A percentile compares a stretch with the other conserved stretches of the same genome.
These are phyloP conservation scores for Candida buenavistaensis DNA, from an alignment of 1,139 yeast species.

Conservation along the genomic window DNA sequence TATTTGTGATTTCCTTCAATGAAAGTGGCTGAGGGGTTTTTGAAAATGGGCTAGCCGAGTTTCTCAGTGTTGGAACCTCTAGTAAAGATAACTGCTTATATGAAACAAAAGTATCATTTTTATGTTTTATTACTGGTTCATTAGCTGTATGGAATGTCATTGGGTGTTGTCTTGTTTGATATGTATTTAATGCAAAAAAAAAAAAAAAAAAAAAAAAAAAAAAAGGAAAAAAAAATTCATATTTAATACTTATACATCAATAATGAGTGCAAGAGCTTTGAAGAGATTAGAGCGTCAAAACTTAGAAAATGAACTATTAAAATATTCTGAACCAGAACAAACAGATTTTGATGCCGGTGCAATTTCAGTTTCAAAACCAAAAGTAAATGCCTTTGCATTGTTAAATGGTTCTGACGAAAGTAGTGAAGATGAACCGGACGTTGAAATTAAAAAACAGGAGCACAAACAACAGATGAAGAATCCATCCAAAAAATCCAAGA, in stretches of 20 bases:
- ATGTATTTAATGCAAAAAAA: too few species aligned
- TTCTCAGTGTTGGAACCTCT: not conserved
- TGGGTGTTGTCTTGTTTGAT: too few species aligned
- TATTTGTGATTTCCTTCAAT: not conserved
- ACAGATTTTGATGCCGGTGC: constrained; percentile 16
- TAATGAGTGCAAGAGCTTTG: constrained; percentile 71
- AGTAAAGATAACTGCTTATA: not conserved
- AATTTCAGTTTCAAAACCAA: constrained; percentile 12
- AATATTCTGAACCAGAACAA: constrained; percentile 1
- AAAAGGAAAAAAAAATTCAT: too few species aligned
- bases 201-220: too few species aligned
- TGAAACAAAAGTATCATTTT: not conserved
- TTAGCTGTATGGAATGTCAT: not conserved
- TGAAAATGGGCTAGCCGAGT: not conserved
- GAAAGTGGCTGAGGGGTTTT: not conserved
- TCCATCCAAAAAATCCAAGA: constrained; percentile 14
- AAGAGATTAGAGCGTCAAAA: constrained; percentile 49
- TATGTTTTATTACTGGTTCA: not conserved
- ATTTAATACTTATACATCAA: not conserved
- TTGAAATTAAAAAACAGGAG: not conserved
- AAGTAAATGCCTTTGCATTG: constrained; percentile 55
- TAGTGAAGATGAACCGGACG: constrained; percentile 26
- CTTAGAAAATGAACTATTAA: constrained; percentile 23
- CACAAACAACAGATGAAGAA: constrained; percentile 2
- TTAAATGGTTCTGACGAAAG: constrained; percentile 43